Evolutionary conservation across 2,329 filamentous ascomycete species (phyloP), one percentile per base, ranked within the genome.

Genomic region (Venturia nashicola): DNA sequence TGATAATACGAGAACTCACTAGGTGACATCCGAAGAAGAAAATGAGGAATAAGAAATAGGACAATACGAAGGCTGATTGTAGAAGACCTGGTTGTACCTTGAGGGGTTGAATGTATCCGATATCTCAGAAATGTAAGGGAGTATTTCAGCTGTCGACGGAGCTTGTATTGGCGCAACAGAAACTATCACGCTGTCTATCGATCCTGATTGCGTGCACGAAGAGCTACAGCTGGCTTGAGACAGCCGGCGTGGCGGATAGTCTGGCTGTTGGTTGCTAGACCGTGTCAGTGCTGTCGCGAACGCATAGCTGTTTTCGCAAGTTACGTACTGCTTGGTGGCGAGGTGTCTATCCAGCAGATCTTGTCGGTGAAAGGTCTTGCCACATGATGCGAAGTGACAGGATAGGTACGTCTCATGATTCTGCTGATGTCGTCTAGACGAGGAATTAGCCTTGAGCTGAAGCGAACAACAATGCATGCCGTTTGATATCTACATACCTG

Each of bases 281-380:
- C 16, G 27, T 34, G 27, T 57, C 32, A 57, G 51, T 36, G 16
- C 18, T 18, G 23, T 57, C 8, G 36, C 59, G 42, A 20, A 43
- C 16, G 36, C 14, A 39, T 34, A 23, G 44, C n/a, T 16, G 2
- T 27, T 27, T 34, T 40, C 27, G 32, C n/a, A 59, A 69, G 18
- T 23, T 42, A 34, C 76, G 69, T 71, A 78, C 77, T 79, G 77
- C 70, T 76, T 71, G 23, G 62, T 64, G 63, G 77, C 76, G 62
- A 75, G 72, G 67, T 80, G 78, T 62, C 78, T 73, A 44, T 73
- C 70, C 12, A 79, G 70, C 27, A 80, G 74, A 68, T 80, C 78
- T 61, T 75, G 69, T 36, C 78, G 74, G 65, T 72, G 75, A 69
- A 79, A 80, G 1, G 72, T 71, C 64, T 76, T 76, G 18, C 72